phyloP scores from a whole-genome alignment of 2,329 filamentous ascomycete species.

The Alternaria solani region DNA sequence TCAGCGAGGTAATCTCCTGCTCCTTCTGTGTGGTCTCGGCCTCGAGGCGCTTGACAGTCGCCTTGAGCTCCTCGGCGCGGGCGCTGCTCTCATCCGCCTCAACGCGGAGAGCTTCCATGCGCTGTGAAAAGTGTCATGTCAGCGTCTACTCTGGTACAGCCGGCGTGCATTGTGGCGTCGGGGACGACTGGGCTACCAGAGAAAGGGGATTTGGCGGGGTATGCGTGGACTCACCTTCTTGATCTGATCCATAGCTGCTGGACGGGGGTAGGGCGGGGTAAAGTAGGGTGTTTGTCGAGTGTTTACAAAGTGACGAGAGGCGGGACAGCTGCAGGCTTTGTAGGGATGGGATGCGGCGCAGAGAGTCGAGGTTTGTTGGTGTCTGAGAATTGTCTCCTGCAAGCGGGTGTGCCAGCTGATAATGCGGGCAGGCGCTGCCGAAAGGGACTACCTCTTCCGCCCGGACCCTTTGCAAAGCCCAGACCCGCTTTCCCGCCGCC shows the following conservation, averaged over 20 bases:
- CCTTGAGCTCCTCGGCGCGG: slow-evolving; percentile 87
- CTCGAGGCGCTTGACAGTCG: slow-evolving; percentile 87
- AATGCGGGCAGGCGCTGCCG: slow-evolving; percentile 38
- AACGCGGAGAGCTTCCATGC: slow-evolving; percentile 93
- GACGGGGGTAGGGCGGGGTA: slow-evolving; percentile 13
- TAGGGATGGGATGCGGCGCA: slow-evolving; percentile 13
- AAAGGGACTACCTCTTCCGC: slow-evolving; percentile 26
- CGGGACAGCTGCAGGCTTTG: slow-evolving; percentile 14
- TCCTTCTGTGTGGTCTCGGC: slow-evolving; percentile 96
- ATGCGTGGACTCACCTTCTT: slow-evolving; percentile 75
- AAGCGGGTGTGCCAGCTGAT: slow-evolving; percentile 30
- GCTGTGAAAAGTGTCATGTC: slow-evolving; percentile 62
- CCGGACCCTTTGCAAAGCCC: slow-evolving; percentile 25
- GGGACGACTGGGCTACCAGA: slow-evolving; percentile 20
- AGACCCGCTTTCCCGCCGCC: slow-evolving; percentile 15
- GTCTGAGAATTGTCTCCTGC: slow-evolving; percentile 33
- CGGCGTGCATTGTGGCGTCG: slow-evolving; percentile 14
- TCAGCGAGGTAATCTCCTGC: slow-evolving; percentile 95
- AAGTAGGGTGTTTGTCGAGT: slow-evolving; percentile 8
- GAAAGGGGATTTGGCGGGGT: slow-evolving; percentile 47
- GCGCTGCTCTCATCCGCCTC: slow-evolving; percentile 86
- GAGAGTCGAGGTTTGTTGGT: slow-evolving; percentile 26
- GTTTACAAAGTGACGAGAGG: slow-evolving; percentile 10
- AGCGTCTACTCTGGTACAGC: slow-evolving; percentile 23
- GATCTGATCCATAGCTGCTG: slow-evolving; percentile 77